Evolutionary conservation across 179 eudicot species (phyloP), one percentile per base, ranked within the genome.

Genomic region (Beta macrorhiza): DNA sequence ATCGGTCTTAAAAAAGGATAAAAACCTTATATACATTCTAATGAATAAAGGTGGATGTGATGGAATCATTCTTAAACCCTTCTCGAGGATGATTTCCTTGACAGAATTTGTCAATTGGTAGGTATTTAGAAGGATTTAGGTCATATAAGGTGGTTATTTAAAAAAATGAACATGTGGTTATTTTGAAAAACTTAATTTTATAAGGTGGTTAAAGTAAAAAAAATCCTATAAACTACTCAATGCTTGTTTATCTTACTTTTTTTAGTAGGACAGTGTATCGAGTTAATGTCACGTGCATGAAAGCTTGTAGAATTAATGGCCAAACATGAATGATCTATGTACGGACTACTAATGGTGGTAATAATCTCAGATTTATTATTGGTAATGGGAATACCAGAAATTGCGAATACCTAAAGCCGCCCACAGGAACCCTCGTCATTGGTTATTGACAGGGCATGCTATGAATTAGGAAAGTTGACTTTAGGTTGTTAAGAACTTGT

Each of bases 231-330:
- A 67, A 10, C 16, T 10, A 37, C 72, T 10, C 42, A 13, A 15
- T 67, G 1, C 44, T 7, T 42, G 7, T 15, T 44, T 17, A 59
- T 59, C 3, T 15, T 58, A 58, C 11, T 68, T 42, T 5, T 11
- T 37, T 5, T 9, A 45, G 12, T 4, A 51, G 76, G 5, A 72
- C 17, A 52, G 37, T 1, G 44, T 20, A 67, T 68, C 42, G 4
- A 37, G 42, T 37, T 37, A 76, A 47, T 76, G 67, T 45, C 69
- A 76, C 79, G 79, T 74, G 64, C 64, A 32, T 76, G 71, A 76
- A 76, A 47, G 44, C 70, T 76, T 76, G 69, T 22, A 52, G 67
- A 58, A 42, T 61, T 44, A 15, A 45, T 76, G 70, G 79, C 62
- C 79, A 76, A 76, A 76, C 71, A 61, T 76, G 70, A n/a, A 7